Evolutionary conservation across 306 rosid species (phyloP), one percentile per base, ranked within the genome.

Genomic region (Herpetospermum pedunculosum): DNA sequence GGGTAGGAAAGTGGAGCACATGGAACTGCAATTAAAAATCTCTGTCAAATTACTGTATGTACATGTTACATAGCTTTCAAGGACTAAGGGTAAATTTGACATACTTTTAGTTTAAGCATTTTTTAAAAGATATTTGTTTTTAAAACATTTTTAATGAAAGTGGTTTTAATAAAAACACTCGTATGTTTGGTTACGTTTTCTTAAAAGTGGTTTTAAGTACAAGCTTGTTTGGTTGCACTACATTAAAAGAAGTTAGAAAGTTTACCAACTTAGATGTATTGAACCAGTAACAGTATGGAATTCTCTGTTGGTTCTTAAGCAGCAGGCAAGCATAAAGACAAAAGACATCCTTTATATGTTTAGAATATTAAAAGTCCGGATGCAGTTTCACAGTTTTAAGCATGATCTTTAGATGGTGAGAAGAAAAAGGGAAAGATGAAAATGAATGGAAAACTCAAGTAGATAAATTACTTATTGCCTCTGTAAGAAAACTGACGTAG

Each of bases 401-500:
- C 26, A 64, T 10, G 54, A 21, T 57, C 28, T 28, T 19, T 19
- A 54, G 41, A 72, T 11, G 32, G 25, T 25, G 5, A 30, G 21
- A 68, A 48, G 72, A 30, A 14, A 72, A 25, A 10, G 28, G 25
- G 57, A 50, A 2, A 38, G 25, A 28, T 23, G 64, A 53, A 40
- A 72, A 40, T 65, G n/a, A 65, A 47, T 67, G 10, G 30, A 53
- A 67, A 60, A n/a, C 53, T 72, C 49, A 76, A 63, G 60, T 49
- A 59, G 68, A 64, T 59, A 46, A 68, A 77, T 78, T 90, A 92
- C 98, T 69, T 82, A 84, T 81, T 82, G 52, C 80, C 80, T 80
- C 78, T 67, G 62, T 80, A 46, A 23, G 81, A 82, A 82, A 92
- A 90, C 72, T 75, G 82, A 50, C 77, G 91, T 73, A 92, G 91